phyloP scores from a whole-genome alignment of 805 yeast species.

The Kazachstania viticola region DNA sequence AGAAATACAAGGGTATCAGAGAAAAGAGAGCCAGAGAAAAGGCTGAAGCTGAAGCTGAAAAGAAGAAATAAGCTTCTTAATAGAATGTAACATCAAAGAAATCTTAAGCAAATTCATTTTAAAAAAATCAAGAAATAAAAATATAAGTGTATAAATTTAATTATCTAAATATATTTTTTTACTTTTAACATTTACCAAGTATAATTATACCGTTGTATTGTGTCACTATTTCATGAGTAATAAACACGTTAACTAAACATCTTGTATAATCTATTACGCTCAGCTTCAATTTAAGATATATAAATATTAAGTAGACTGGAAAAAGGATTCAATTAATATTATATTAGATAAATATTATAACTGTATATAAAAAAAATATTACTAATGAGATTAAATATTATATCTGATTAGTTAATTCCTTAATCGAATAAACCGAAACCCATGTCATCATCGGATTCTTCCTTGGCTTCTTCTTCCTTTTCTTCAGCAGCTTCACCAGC shows the following conservation, averaged over 20 bases:
- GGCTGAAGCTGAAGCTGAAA: slow-evolving; percentile 99
- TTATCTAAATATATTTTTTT: no score
- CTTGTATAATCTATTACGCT: no score
- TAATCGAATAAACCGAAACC: slow-evolving; percentile 89
- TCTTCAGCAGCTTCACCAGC: slow-evolving; percentile 42
- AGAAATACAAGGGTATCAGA: slow-evolving; percentile 90
- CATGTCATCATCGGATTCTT: slow-evolving; percentile 76
- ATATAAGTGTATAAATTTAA: no score
- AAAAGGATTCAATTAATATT: slow-evolving; percentile 1
- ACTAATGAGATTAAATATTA: not conserved
- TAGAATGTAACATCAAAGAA: no score
- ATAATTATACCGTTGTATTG: no score
- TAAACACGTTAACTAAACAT: no score
- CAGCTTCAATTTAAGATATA: no score
- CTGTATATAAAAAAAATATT: not conserved
- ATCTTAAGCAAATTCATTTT: no score
- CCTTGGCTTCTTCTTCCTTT: slow-evolving; percentile 43
- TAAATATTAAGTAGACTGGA: no score
- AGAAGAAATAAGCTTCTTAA: slow-evolving; percentile 94
- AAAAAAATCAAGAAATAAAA: no score
- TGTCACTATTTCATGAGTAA: no score
- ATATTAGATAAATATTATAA: slow-evolving; percentile 1
- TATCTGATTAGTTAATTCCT: slow-evolving; percentile 6
- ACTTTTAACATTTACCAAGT: no score
- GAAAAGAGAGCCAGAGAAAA: slow-evolving; percentile 94